phyloP scores from a whole-genome alignment of 2,329 filamentous ascomycete genomes.

The Colletotrichum karsti region DNA sequence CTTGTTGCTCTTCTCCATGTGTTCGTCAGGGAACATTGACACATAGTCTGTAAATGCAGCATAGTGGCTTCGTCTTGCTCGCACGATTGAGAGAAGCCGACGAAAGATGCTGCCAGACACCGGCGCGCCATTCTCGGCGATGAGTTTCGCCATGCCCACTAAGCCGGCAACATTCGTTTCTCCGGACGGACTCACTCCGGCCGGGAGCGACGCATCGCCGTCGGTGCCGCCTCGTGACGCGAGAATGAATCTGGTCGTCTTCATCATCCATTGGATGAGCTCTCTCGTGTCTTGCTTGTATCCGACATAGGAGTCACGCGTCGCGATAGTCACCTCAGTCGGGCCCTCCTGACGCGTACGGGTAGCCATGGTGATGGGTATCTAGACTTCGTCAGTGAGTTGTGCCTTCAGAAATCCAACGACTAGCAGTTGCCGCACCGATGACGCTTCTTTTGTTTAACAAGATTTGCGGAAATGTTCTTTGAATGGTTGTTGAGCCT shows the following conservation, averaged over 20 bases:
- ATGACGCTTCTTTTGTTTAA: too few species aligned
- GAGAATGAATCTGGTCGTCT: not conserved
- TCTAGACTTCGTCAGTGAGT: too few species aligned
- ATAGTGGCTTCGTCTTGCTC: not conserved
- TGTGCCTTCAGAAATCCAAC: too few species aligned
- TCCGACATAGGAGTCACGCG: not conserved
- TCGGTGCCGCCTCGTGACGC: fast-evolving
- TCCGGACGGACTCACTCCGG: not conserved
- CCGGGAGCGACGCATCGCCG: not conserved
- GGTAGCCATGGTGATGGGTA: not conserved
- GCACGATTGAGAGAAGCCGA: not conserved
- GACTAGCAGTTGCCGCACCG: too few species aligned
- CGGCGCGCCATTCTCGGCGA: not conserved
- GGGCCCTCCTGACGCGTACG: not conserved
- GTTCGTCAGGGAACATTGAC: not conserved
- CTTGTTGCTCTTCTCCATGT: not conserved
- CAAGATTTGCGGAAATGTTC: too few species aligned
- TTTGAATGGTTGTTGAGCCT: too few species aligned
- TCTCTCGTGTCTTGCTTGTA: not conserved
- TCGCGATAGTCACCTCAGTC: not conserved
- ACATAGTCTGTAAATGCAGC: not conserved
- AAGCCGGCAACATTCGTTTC: not conserved
- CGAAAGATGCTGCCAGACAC: not conserved
- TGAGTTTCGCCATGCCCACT: not conserved
- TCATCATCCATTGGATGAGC: not conserved